A percentile compares a stretch with the other conserved stretches of the same genome.
Evolutionary conservation across 2,329 filamentous ascomycete species (phyloP).

Genomic region (Rachicladosporium sp.): DNA sequence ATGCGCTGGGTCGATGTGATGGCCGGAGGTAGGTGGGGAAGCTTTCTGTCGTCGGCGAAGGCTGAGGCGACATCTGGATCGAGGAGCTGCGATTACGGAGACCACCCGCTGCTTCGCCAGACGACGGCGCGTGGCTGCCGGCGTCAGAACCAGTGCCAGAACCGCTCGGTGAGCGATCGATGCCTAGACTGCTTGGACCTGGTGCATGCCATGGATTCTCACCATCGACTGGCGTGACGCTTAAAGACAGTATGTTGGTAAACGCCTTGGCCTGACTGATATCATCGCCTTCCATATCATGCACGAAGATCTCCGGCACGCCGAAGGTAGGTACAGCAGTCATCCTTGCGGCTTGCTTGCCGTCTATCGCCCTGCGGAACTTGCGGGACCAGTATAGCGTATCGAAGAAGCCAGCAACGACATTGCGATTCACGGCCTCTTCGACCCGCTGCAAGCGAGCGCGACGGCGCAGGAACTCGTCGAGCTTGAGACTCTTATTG

Average conservation of each 20-base stretch:
- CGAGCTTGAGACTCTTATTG: constrained; percentile 86
- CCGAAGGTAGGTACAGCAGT: constrained; percentile 64
- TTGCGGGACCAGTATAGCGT: constrained; percentile 77
- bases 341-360: constrained; percentile 64
- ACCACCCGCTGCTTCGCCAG: constrained; percentile 4
- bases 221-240: constrained; percentile 19
- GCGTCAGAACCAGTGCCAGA: constrained; percentile 3
- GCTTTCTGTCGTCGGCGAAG: constrained; percentile 1
- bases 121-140: constrained; percentile 1
- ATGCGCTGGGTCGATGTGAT: constrained; percentile 14
- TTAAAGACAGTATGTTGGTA: constrained; percentile 16
- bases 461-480: constrained; percentile 90
- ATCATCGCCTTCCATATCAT: constrained; percentile 53
- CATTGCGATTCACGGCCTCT: constrained; percentile 79
- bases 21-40: too few species aligned
- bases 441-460: constrained; percentile 87
- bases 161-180: constrained; percentile 9
- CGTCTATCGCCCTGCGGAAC: constrained; percentile 64
- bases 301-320: constrained; percentile 81
- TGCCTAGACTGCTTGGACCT: constrained; percentile 5
- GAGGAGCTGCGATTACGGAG: constrained; percentile 17
- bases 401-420: constrained; percentile 91
- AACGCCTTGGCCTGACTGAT: constrained; percentile 22
- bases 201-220: neutral
- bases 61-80: constrained; percentile 14